Evolutionary conservation across 495 filamentous ascomycete genomes (phyloP).

Genomic region (Xylaria curta): DNA sequence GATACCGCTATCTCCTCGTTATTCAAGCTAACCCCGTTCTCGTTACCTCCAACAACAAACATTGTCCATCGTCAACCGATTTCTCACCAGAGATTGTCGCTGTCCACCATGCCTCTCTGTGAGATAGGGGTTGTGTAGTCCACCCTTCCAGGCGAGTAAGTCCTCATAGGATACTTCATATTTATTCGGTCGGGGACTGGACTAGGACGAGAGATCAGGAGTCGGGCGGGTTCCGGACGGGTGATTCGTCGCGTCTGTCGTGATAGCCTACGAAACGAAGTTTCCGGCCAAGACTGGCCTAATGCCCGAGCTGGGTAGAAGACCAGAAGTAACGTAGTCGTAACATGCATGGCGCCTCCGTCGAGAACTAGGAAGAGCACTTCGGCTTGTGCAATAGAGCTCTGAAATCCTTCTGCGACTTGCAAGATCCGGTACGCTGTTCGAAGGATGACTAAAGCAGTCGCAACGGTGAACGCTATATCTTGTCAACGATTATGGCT

Average conservation of each 20-base stretch:
- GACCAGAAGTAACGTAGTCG: conserved; percentile 38
- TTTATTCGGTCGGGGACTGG: conserved; percentile 21
- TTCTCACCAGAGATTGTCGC: conserved; percentile 36
- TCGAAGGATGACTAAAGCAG: conserved; percentile 42
- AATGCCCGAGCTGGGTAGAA: conserved; percentile 36
- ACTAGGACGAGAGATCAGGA: conserved; percentile 14
- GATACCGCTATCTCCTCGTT: background rate
- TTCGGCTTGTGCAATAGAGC: conserved; percentile 36
- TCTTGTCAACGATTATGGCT: conserved; percentile 26
- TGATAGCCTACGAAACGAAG: conserved; percentile 14
- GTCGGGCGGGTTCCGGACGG: conserved; percentile 25
- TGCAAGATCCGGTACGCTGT: conserved; percentile 42
- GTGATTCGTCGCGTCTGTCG: conserved; percentile 26
- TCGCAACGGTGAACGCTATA: conserved; percentile 38
- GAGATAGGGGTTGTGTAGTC: conserved; percentile 11
- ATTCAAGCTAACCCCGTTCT: background rate
- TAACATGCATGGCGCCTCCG: conserved; percentile 45
- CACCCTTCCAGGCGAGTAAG: conserved; percentile 25
- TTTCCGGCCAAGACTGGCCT: conserved; percentile 20
- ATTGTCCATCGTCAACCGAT: background rate
- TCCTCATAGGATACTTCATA: conserved; percentile 12
- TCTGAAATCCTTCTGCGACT: conserved; percentile 31
- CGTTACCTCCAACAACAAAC: background rate
- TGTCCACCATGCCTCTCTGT: conserved; percentile 33
- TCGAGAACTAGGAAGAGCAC: conserved; percentile 44